A percentile compares a stretch with the other conserved stretches of the same genome.
phyloP scores from a whole-genome alignment of 2,329 filamentous ascomycete genomes.

The Fusarium newnesense region DNA sequence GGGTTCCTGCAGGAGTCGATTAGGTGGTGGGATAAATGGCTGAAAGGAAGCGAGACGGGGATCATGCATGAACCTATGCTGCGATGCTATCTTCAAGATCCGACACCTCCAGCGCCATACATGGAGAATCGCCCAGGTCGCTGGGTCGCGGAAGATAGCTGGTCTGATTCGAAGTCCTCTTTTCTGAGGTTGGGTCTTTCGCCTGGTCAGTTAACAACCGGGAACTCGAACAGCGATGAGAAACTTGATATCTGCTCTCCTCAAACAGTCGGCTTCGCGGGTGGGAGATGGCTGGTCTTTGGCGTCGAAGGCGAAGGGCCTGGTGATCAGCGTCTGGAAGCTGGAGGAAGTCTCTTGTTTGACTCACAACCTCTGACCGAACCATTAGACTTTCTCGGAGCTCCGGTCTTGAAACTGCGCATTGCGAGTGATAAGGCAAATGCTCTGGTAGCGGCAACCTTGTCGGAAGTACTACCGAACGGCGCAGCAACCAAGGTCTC shows the following conservation, averaged over 20 bases:
- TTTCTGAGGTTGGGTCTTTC: neutral
- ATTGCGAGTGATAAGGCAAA: neutral
- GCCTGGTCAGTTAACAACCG: neutral
- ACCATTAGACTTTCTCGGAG: neutral
- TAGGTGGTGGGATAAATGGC: slow-evolving; percentile 9
- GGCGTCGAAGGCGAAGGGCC: slow-evolving; percentile 3
- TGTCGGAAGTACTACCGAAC: neutral
- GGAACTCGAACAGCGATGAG: rapidly evolving
- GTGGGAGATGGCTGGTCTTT: slow-evolving; percentile 5
- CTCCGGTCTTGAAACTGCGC: neutral
- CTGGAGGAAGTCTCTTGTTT: neutral
- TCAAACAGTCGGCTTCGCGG: neutral
- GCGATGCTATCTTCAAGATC: neutral
- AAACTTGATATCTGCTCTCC: neutral
- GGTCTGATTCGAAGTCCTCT: neutral
- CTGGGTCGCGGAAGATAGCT: neutral
- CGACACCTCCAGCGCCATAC: neutral
- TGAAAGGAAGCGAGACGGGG: neutral
- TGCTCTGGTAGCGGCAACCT: neutral
- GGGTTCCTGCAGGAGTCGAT: neutral
- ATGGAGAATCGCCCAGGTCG: neutral
- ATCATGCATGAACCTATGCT: slow-evolving; percentile 11
- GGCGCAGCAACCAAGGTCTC: slow-evolving; percentile 1
- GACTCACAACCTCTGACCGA: neutral
- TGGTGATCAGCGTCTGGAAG: neutral